A percentile compares a stretch with the other conserved stretches of the same genome.
Conservation (phyloP, 805 yeast genomes). For the Torulaspora gathmanii region DNA sequence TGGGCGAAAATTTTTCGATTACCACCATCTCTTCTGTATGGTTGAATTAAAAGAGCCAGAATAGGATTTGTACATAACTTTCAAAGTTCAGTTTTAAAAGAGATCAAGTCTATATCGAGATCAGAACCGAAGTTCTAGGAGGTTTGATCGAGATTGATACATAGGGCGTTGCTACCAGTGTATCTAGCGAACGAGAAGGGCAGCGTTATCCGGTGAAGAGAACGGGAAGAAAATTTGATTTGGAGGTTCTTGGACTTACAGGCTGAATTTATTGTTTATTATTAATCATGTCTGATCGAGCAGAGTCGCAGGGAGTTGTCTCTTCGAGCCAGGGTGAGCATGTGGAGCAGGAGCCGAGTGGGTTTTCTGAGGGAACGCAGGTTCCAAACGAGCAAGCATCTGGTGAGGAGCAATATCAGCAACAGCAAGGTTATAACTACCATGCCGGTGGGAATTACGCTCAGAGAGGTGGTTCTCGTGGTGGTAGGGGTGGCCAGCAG, state of each 20-base stretch:
- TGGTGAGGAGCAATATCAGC: constrained; percentile 7
- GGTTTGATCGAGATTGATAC: not conserved
- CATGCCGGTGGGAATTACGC: constrained; percentile 3
- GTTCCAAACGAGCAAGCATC: not conserved
- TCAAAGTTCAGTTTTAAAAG: not conserved
- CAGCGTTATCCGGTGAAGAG: constrained; percentile 2
- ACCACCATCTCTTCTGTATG: constrained; percentile 5
- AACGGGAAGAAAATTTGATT: not conserved
- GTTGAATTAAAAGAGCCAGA: constrained; percentile 2
- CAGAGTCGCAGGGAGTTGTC: constrained; percentile 9
- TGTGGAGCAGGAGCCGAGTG: constrained; percentile 8
- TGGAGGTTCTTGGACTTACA: too few species aligned
- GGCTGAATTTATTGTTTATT: too few species aligned
- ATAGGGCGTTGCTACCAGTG: constrained; percentile 1
- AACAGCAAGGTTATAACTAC: constrained; percentile 8
- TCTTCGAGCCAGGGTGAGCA: constrained; percentile 6
- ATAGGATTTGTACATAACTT: not conserved
- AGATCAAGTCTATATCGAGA: constrained; percentile 4
- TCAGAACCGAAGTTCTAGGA: constrained; percentile 1
- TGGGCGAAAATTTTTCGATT: constrained; percentile 19
- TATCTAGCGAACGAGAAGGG: constrained; percentile 2
- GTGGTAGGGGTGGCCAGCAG: constrained; percentile 14
- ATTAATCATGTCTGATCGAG: constrained; percentile 13
- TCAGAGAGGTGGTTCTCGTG: constrained; percentile 15
- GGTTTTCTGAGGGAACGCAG: not conserved